phyloP scores from a whole-genome alignment of 371 early-diverging fungal species.

The Saksenaea vasiformis region DNA sequence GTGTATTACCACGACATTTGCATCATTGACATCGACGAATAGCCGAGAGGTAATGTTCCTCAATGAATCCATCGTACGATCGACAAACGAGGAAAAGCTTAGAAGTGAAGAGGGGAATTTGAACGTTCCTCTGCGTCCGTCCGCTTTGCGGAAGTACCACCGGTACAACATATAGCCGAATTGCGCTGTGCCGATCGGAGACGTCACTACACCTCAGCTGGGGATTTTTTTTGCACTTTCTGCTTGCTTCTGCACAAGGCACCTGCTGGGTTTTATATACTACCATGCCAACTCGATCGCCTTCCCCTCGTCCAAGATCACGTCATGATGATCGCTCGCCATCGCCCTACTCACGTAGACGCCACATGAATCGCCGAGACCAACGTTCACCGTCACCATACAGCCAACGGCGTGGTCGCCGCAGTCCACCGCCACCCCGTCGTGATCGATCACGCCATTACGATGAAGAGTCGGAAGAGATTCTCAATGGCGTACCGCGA shows the following conservation, averaged over 20 bases:
- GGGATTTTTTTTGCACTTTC: no score
- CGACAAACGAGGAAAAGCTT: no score
- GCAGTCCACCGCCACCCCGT: conserved; percentile 6
- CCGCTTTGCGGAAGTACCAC: no score
- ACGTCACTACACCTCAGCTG: no score
- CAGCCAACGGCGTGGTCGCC: background rate
- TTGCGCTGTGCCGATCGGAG: no score
- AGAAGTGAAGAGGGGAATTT: no score
- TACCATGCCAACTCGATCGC: conserved; percentile 10
- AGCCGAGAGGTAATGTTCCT: conserved; percentile 45
- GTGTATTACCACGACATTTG: conserved; percentile 22
- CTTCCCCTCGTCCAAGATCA: conserved; percentile 6
- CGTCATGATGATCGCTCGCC: background rate
- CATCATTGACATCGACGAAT: conserved; percentile 44
- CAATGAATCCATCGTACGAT: conserved; percentile 39
- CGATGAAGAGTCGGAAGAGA: conserved; percentile 14
- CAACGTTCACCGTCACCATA: conserved; percentile 9
- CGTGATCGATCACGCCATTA: conserved; percentile 8
- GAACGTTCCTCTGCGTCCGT: no score
- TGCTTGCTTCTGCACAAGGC: no score
- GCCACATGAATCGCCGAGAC: background rate
- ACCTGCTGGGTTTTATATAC: no score
- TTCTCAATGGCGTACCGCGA: conserved; percentile 17
- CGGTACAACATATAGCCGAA: no score
- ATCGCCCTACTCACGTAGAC: conserved; percentile 6